Evolutionary conservation across 306 rosid genomes (phyloP).

Genomic region (apple (Malus domestica)): ASM211411v1 NC_041801.1:6649501-6650000

Average conservation of each 20-base stretch:
- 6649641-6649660: conserved; percentile 62
- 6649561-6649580: conserved; percentile 90
- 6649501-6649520: neutral
- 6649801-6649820: conserved; percentile 70
- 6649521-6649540: conserved; percentile 57
- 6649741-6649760: conserved; percentile 99
- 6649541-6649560: conserved; percentile 82
- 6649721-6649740: neutral
- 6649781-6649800: conserved; percentile 76
- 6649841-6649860: conserved; percentile 86
- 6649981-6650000: neutral
- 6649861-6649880: neutral
- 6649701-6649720: neutral
- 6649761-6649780: conserved; percentile 79
- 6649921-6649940: neutral
- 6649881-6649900: neutral
- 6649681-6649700: neutral
- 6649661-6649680: neutral
- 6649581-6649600: conserved; percentile 80
- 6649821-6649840: conserved; percentile 86
- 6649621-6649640: conserved; percentile 79
- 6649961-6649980: neutral
- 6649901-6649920: neutral
- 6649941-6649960: neutral
- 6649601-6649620: conserved; percentile 81